Evolutionary conservation across 306 rosid genomes (phyloP).

Genomic region (Malus orientalis): DNA sequence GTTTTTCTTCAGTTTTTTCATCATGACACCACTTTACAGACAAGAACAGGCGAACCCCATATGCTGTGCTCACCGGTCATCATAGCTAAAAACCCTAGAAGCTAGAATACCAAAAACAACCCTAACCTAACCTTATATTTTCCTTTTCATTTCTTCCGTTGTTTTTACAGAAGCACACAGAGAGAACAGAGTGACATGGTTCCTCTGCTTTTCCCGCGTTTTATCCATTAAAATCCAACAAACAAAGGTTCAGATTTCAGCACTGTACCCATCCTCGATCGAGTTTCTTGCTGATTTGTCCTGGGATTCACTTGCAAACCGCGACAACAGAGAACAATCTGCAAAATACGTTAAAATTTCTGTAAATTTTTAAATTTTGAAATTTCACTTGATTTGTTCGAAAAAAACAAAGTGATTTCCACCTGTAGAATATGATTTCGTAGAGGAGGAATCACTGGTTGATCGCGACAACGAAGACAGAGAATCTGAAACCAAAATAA

Average conservation of each 20-base stretch:
- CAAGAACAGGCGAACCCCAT: conserved; percentile 18
- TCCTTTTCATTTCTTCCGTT: not conserved
- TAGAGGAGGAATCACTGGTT: conserved; percentile 26
- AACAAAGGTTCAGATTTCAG: conserved; percentile 4
- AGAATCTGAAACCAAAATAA: conserved; percentile 25
- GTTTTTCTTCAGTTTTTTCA: conserved; percentile 32
- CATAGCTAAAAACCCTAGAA: not conserved
- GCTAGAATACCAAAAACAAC: not conserved
- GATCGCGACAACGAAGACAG: conserved; percentile 14
- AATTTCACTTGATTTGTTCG: not conserved
- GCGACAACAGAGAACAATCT: conserved; percentile 20
- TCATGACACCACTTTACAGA: conserved; percentile 44
- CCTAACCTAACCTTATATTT: not conserved
- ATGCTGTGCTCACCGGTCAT: conserved; percentile 21
- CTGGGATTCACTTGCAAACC: conserved; percentile 20
- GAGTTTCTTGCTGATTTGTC: conserved; percentile 33
- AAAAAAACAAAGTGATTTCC: not conserved
- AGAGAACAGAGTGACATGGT: not conserved
- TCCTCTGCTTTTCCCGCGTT: not conserved
- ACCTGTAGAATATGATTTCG: conserved; percentile 27
- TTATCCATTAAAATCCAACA: not conserved
- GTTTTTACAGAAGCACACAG: conserved; percentile 13
- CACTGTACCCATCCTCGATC: conserved; percentile 23
- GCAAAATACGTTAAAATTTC: not conserved
- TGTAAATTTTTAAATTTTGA: not conserved